Evolutionary conservation across 129 eudicot genomes (phyloP).

Genomic region (Pittosporum tobira): DNA sequence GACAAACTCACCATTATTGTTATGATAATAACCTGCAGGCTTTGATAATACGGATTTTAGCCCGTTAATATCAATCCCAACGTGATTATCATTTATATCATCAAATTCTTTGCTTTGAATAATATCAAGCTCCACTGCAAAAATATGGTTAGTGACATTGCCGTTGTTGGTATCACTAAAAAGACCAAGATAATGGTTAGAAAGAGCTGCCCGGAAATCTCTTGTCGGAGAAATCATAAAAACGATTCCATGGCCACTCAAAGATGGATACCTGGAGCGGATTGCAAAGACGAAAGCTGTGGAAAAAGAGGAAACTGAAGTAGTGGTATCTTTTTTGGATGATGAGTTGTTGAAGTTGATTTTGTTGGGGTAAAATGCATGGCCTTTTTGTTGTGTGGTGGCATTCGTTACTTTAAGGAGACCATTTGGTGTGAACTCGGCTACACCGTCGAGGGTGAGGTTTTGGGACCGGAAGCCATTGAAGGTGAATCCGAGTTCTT

Average conservation of each 20-base stretch:
- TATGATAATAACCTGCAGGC: slow-evolving; percentile 8
- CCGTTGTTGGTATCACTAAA: slow-evolving; percentile 11
- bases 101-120: not conserved
- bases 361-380: slow-evolving; percentile 13
- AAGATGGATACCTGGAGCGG: not conserved
- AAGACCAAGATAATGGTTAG: slow-evolving; percentile 16
- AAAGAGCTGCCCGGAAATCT: not conserved
- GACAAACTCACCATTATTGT: not conserved
- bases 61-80: slow-evolving; percentile 23
- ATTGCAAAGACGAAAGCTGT: slow-evolving; percentile 24
- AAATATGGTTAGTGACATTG: slow-evolving; percentile 15
- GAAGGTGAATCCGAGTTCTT: slow-evolving; percentile 12
- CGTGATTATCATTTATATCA: slow-evolving; percentile 18
- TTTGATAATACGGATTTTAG: slow-evolving; percentile 1
- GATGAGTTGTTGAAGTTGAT: slow-evolving; percentile 12
- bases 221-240: slow-evolving; percentile 10
- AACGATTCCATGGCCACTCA: slow-evolving; percentile 12
- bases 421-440: slow-evolving; percentile 14
- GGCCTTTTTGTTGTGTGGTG: slow-evolving; percentile 7
- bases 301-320: slow-evolving; percentile 11
- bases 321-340: not conserved
- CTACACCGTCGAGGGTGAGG: slow-evolving; percentile 8
- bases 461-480: slow-evolving; percentile 12
- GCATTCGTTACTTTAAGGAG: slow-evolving; percentile 17
- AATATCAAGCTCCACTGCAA: slow-evolving; percentile 27